Evolutionary conservation across 2,329 filamentous ascomycete genomes (phyloP).

Genomic region (Fusarium sp.): DNA sequence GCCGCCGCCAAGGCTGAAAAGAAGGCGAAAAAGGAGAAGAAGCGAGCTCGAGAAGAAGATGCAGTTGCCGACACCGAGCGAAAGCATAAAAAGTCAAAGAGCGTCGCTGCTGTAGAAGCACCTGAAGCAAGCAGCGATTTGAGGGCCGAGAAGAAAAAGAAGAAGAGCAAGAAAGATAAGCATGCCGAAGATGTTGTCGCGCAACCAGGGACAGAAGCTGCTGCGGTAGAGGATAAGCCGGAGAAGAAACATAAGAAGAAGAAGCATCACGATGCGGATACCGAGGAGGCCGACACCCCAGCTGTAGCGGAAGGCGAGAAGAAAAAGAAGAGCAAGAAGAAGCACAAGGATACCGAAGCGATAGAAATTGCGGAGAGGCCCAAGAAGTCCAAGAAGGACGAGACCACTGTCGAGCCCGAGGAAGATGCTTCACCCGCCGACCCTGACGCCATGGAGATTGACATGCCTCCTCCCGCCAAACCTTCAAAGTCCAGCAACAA

Average conservation of each 20-base stretch:
- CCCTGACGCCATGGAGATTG: slow-evolving; percentile 56
- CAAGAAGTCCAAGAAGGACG: slow-evolving; percentile 49
- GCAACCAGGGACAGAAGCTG: slow-evolving; percentile 16
- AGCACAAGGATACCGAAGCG: slow-evolving; percentile 39
- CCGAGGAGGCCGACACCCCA: slow-evolving; percentile 19
- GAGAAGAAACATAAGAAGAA: slow-evolving; percentile 50
- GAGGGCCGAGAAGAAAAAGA: slow-evolving; percentile 47
- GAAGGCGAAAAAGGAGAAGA: slow-evolving; percentile 58
- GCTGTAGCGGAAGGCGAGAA: slow-evolving; percentile 35
- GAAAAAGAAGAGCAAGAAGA: slow-evolving; percentile 50
- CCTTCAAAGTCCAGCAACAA: slow-evolving; percentile 46
- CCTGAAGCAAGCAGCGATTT: slow-evolving; percentile 47
- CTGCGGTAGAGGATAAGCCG: slow-evolving; percentile 33
- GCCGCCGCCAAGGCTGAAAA: slow-evolving; percentile 52
- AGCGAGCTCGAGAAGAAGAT: slow-evolving; percentile 60
- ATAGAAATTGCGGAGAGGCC: slow-evolving; percentile 38
- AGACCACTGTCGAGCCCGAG: slow-evolving; percentile 12
- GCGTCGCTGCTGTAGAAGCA: slow-evolving; percentile 51
- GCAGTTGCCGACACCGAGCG: slow-evolving; percentile 54
- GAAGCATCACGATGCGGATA: slow-evolving; percentile 42
- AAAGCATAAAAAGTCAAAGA: slow-evolving; percentile 64
- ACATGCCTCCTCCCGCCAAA: slow-evolving; percentile 48
- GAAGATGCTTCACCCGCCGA: slow-evolving; percentile 34
- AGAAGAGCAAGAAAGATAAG: slow-evolving; percentile 48
- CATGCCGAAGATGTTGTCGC: slow-evolving; percentile 24